phyloP scores from a whole-genome alignment of 805 yeast genomes.

The Starmerella apicola region DNA sequence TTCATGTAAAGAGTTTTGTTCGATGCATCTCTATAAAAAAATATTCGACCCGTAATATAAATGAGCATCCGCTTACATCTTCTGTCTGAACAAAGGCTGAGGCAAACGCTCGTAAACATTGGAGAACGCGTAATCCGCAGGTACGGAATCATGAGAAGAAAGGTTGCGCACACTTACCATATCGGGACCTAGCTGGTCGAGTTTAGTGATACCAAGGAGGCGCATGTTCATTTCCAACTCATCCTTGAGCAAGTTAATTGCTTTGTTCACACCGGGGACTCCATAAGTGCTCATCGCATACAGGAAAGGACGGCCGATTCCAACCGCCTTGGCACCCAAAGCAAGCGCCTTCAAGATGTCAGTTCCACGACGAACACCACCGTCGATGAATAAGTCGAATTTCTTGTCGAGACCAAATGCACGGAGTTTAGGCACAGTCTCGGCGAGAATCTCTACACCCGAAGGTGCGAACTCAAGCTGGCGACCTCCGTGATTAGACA shows the following conservation, averaged over 20 bases:
- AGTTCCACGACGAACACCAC: slow-evolving; percentile 66
- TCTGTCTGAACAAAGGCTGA: slow-evolving; percentile 19
- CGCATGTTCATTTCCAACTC: slow-evolving; percentile 72
- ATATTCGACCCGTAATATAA: too few relatives aligned
- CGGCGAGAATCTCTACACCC: slow-evolving; percentile 58
- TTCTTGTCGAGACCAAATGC: slow-evolving; percentile 29
- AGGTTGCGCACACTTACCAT: slow-evolving; percentile 47
- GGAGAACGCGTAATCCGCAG: slow-evolving; percentile 16
- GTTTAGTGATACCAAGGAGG: slow-evolving; percentile 53
- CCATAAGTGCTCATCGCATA: slow-evolving; percentile 76
- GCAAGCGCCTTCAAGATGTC: slow-evolving; percentile 67
- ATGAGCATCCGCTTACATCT: too few relatives aligned
- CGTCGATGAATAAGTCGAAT: slow-evolving; percentile 58
- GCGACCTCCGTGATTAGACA: slow-evolving; percentile 85
- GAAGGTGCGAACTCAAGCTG: slow-evolving; percentile 77
- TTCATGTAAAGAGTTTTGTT: too few relatives aligned
- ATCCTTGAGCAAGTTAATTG: slow-evolving; percentile 53
- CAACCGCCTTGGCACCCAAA: slow-evolving; percentile 64
- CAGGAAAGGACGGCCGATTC: slow-evolving; percentile 63
- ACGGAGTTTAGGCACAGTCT: slow-evolving; percentile 40
- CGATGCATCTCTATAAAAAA: too few relatives aligned
- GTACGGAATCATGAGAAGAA: slow-evolving; percentile 16
- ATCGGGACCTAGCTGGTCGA: slow-evolving; percentile 47
- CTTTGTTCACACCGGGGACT: slow-evolving; percentile 54
- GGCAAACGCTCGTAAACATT: slow-evolving; percentile 20